Percentiles rank a stretch among this genome's conserved stretches.
phyloP scores from a whole-genome alignment of 2,329 filamentous ascomycete species.

The Botrytis pseudocinerea region DNA sequence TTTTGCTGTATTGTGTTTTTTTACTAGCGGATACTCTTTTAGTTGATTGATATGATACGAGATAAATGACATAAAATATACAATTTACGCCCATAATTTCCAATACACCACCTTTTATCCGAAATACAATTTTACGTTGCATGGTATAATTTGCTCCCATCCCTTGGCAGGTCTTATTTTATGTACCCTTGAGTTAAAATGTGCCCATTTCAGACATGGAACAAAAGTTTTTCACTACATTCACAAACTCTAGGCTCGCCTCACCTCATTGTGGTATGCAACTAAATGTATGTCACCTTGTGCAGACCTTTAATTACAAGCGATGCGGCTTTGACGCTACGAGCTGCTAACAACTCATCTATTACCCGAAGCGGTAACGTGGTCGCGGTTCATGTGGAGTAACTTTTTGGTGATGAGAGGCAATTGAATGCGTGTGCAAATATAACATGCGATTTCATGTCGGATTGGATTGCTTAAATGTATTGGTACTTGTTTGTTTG shows the following conservation, averaged over 20 bases:
- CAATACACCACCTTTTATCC: not conserved
- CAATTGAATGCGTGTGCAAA: not conserved
- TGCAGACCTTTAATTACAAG: not conserved
- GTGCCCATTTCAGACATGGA: not conserved
- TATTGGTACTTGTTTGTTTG: not conserved
- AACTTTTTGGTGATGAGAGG: not conserved
- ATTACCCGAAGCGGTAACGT: not conserved
- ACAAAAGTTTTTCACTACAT: not conserved
- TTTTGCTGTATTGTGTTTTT: constrained; percentile 10
- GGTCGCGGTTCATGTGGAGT: too few species aligned
- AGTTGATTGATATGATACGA: constrained; percentile 3
- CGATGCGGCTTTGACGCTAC: not conserved
- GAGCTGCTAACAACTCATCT: not conserved
- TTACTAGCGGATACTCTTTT: constrained; percentile 1
- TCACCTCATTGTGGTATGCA: not conserved
- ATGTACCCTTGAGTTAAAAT: not conserved
- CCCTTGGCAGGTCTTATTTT: not conserved
- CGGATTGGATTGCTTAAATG: not conserved
- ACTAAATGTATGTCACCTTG: not conserved
- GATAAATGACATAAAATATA: constrained; percentile 9
- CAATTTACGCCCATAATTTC: too few species aligned
- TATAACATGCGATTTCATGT: not conserved
- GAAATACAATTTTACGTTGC: not conserved
- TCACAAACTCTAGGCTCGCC: not conserved
- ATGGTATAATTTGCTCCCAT: not conserved